These are phyloP conservation scores for Yamadazyma pseudoaaseri DNA, from an alignment of 1,139 yeast genomes.

Conservation along the genomic window DNA sequence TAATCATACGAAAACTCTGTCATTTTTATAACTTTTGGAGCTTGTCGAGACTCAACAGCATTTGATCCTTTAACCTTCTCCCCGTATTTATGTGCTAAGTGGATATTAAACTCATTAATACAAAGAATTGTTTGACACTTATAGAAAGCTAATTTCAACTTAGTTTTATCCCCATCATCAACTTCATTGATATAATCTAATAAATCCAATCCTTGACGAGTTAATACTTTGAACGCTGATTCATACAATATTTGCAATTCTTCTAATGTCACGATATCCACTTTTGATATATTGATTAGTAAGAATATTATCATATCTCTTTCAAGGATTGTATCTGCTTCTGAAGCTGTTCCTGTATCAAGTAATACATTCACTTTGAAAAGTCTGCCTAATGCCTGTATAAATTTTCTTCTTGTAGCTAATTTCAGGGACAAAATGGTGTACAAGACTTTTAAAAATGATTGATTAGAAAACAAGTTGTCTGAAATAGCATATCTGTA, in stretches of 20 bases:
- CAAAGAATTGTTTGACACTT: constrained; percentile 23
- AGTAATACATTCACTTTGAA: constrained; percentile 19
- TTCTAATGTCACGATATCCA: constrained; percentile 39
- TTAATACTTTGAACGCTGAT: constrained; percentile 17
- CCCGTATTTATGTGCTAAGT: constrained; percentile 20
- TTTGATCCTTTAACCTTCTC: constrained; percentile 19
- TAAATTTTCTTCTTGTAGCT: constrained; percentile 48
- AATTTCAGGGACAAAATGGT: constrained; percentile 41
- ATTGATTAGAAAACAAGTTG: constrained; percentile 17
- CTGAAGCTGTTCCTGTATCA: not conserved
- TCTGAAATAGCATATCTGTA: constrained; percentile 34
- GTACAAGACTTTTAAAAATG: constrained; percentile 33
- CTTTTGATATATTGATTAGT: constrained; percentile 35
- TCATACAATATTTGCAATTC: constrained; percentile 28
- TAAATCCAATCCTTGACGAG: constrained; percentile 36
- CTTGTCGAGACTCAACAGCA: constrained; percentile 26
- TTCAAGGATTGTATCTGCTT: constrained; percentile 12
- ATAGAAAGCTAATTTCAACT: constrained; percentile 8
- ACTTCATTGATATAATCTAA: constrained; percentile 16
- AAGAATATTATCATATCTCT: constrained; percentile 33
- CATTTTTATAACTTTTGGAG: constrained; percentile 16
- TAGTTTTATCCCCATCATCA: not conserved
- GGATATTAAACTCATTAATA: constrained; percentile 21
- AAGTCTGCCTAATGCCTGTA: constrained; percentile 24
- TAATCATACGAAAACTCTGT: too few relatives aligned